phyloP scores from a whole-genome alignment of 2,329 filamentous ascomycete genomes.

The Pezicula rhizophila region DNA sequence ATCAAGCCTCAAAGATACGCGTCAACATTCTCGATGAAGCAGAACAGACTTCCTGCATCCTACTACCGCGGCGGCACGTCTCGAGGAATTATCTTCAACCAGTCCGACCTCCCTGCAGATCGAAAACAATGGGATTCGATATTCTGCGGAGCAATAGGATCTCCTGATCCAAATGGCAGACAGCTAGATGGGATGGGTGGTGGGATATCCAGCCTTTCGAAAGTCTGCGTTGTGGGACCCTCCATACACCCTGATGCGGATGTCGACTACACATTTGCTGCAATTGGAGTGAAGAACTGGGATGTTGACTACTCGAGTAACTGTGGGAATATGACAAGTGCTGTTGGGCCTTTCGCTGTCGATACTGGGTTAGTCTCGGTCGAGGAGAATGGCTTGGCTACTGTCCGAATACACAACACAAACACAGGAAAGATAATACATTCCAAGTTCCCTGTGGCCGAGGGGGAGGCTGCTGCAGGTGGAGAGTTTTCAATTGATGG shows the following conservation, averaged over 20 bases:
- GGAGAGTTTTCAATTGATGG: conserved; percentile 60
- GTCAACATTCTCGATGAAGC: conserved; percentile 3
- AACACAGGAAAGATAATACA: conserved; percentile 63
- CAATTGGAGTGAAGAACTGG: conserved; percentile 56
- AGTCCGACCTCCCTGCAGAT: conserved; percentile 43
- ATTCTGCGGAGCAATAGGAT: conserved; percentile 55
- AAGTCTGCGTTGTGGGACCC: conserved; percentile 60
- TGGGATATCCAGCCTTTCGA: conserved; percentile 63
- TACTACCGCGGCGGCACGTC: conserved; percentile 68
- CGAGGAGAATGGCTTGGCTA: conserved; percentile 28
- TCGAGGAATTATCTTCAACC: conserved; percentile 55
- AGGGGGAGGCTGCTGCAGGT: conserved; percentile 38
- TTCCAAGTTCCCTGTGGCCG: conserved; percentile 47
- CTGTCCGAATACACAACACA: conserved; percentile 61
- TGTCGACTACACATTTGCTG: conserved; percentile 67
- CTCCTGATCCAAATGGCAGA: conserved; percentile 59
- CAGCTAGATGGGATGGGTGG: conserved; percentile 70
- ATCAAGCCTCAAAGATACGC: too few species aligned
- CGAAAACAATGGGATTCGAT: conserved; percentile 43
- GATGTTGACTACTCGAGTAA: conserved; percentile 63
- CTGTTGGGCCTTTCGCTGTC: conserved; percentile 60
- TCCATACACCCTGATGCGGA: conserved; percentile 44
- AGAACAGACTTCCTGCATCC: conserved; percentile 39
- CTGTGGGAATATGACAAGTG: conserved; percentile 68
- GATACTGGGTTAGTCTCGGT: conserved; percentile 42